A percentile compares a stretch with the other conserved stretches of the same genome.
phyloP scores from a whole-genome alignment of 805 yeast species.

The Brettanomyces sp. region DNA sequence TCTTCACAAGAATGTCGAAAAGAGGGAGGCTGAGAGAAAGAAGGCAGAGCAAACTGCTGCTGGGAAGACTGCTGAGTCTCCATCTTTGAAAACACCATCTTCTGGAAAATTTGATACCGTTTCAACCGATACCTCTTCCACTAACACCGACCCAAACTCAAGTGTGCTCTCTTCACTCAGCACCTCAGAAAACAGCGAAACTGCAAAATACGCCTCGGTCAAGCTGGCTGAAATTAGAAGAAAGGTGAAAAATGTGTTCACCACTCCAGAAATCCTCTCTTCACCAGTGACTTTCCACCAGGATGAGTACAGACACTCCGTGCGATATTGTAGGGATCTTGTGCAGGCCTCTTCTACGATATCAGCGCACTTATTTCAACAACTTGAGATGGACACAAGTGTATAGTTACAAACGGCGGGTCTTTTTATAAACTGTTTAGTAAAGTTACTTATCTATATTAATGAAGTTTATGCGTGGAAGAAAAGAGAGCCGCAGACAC shows the following conservation, averaged over 20 bases:
- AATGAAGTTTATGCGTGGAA: too few species aligned
- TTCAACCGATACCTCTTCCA: neutral
- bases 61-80: neutral
- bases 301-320: neutral
- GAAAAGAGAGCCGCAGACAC: too few species aligned
- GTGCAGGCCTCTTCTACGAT: conserved; percentile 8
- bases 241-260: conserved; percentile 4
- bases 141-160: neutral
- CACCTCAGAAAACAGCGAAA: conserved; percentile 5
- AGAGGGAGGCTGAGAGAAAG: conserved; percentile 7
- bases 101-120: too few species aligned
- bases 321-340: conserved; percentile 2
- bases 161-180: neutral
- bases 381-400: too few species aligned
- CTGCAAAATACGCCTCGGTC: conserved; percentile 9
- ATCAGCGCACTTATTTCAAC: conserved; percentile 5
- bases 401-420: too few species aligned
- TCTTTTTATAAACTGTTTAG: too few species aligned
- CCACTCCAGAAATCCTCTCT: conserved; percentile 6
- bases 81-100: neutral
- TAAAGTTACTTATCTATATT: too few species aligned
- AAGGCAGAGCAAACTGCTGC: conserved; percentile 3
- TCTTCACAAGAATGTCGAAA: conserved; percentile 4
- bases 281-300: conserved; percentile 8
- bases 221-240: conserved; percentile 6